Base-by-base conservation (phyloP, 768 basidiomycete species). In the Wakefieldia striispora region DNA sequence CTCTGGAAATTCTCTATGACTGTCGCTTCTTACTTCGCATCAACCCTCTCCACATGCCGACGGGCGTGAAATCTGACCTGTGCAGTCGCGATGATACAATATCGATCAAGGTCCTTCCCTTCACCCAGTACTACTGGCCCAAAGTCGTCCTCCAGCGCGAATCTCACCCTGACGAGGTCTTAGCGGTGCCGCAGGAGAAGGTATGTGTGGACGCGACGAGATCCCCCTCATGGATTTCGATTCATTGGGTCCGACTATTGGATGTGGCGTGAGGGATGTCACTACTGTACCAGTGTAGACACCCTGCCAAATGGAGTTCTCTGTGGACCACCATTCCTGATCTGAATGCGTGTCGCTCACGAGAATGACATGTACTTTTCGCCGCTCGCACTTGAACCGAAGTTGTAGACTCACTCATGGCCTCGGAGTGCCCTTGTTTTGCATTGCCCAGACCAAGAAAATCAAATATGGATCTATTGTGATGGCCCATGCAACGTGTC, bases 11-110 rank as follows among this genome's bases (percentile, higher is more conserved):
- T 12, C 67, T 89, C 24, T 88, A 79, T 60, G 88, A 91, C 62
- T 73, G 74, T 55, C 82, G 88, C 6, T 91, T 86, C 63, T 57
- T 80, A 3, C 43, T 90, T 37, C 60, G 57, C 17, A 72, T 88
- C 55, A 51, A 77, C 49, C 57, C 79, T 13, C 55, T 57, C 29
- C 68, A 57, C 36, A 72, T 83, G 19, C 82, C 83, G 2, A 19
- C 47, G 2, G 40, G 63, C 8, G 31, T 85, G 3, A 49, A 57
- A n/a, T 45, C 51, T 17, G 57, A 57, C 29, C 45, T 80, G 34
- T 19, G 54, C 6, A 42, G 58, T 41, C 49, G 43, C 13, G 51
- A 54, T 6, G 31, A 49, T 10, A 63, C 57, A 1, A 50, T 56
- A 7, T 59, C 79, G 12, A 16, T 69, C 51, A 66, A 48, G 36